Base-by-base conservation (phyloP, 805 yeast species). In the Isabelozyma pseudorhagii region DNA sequence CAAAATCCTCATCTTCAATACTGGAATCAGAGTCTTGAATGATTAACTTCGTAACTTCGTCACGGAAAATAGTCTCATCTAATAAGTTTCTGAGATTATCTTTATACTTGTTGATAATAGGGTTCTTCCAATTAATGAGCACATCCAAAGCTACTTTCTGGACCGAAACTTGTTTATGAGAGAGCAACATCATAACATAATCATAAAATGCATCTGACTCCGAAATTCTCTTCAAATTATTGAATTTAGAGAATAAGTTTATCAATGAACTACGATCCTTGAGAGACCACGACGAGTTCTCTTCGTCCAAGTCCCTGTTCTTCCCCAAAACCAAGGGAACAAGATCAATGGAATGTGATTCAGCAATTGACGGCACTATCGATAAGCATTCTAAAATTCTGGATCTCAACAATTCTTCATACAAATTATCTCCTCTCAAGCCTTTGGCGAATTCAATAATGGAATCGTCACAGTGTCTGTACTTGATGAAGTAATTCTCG, bases 1-100 rank as follows among this genome's bases (percentile, higher is more conserved):
- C 71, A 13, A 78, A 70, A 61, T 94, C 97, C 3, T 72, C 73
- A 7, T 72, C 75, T 53, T 87, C 89, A 47, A 91, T 75, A 3
- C 69, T 74, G 8, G 82, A 78, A 5, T 78, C 82, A 17, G 77
- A 71, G 38, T 74, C 75, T 39, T 45, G 46, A 15, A 79, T 75
- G 15, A 89, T 68, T 39, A 94, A 77, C 14, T 77, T 79, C 17
- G 87, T 74, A 29, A 92, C 71, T 66, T 92, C 97, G 67, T 94
- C 99, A 50, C 90, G 81, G 71, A 90, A 92, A 14, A 85, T 71
- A 2, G 88, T 80, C 52, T 90, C 96, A 63, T 93, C 97, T 14
- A 93, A 71, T 50, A 94, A 67, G 53, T 86, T 91, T 44, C 70
- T 78, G 57, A 94, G 70, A 56, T 85, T 85, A 52, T 87, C 96